phyloP scores from a whole-genome alignment of 169 alveolate species.

The Plasmodium billcollinsi region DNA sequence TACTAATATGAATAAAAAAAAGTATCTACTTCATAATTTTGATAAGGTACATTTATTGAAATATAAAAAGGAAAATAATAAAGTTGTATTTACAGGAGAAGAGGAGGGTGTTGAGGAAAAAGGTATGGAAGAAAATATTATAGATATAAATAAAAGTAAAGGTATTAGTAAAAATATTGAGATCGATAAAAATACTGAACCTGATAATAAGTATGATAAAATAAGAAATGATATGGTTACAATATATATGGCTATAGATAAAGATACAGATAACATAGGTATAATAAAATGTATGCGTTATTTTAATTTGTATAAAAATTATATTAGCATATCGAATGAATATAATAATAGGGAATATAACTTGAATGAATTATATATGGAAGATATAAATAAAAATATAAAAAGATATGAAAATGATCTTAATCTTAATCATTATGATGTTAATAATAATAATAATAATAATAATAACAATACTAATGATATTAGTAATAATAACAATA shows the following conservation, averaged over 20 bases:
- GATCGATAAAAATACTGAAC: background rate
- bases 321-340: no score
- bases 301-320: no score
- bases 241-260: no score
- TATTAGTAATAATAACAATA: background rate
- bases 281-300: no score
- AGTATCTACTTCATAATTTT: background rate
- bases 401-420: background rate
- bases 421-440: background rate
- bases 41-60: background rate
- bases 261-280: background rate
- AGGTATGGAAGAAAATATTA: no score
- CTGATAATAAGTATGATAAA: background rate
- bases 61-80: constrained; percentile 8
- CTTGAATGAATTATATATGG: no score
- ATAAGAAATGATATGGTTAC: background rate
- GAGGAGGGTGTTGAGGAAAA: background rate
- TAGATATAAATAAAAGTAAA: no score
- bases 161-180: no score
- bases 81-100: background rate
- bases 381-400: background rate
- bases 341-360: no score
- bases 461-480: background rate
- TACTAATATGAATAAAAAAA: background rate
- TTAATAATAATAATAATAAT: background rate